Percentiles rank a stretch among this genome's conserved stretches.
phyloP scores from a whole-genome alignment of 75 land plant species.

The Chamaecyparis obtusa region DNA sequence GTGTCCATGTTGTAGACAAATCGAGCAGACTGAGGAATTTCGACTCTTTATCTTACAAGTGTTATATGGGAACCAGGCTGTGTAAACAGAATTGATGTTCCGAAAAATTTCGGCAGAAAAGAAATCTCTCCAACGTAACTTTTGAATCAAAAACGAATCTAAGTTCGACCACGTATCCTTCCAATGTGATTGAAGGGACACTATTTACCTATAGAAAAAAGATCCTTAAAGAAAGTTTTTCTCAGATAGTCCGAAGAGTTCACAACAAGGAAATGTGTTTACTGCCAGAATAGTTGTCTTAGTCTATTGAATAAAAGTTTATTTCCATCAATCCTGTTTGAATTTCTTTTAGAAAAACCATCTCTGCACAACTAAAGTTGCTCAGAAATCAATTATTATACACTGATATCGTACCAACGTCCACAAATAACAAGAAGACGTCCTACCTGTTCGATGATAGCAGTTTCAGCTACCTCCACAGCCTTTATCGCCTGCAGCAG shows the following conservation, averaged over 20 bases:
- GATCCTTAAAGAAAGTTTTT: background rate
- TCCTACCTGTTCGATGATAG: constrained; percentile 6
- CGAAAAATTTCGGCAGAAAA: too few relatives aligned
- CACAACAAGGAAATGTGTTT: background rate
- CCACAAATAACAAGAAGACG: background rate
- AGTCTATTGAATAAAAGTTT: background rate
- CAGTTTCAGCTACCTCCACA: constrained; percentile 12
- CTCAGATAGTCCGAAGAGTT: background rate
- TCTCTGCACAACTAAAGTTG: background rate
- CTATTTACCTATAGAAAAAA: background rate
- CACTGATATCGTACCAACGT: background rate
- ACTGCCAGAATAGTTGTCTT: background rate
- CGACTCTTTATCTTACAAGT: too few relatives aligned
- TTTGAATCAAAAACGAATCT: too few relatives aligned
- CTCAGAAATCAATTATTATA: background rate
- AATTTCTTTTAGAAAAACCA: background rate
- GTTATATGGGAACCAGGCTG: too few relatives aligned
- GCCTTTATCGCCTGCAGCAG: constrained; percentile 10
- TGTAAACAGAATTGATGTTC: too few relatives aligned
- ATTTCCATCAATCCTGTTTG: background rate
- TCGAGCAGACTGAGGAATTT: too few relatives aligned
- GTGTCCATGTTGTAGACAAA: too few relatives aligned
- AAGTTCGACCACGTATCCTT: background rate
- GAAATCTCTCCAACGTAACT: too few relatives aligned
- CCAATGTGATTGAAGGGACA: background rate